A percentile compares a stretch with the other conserved stretches of the same genome.
phyloP scores from a whole-genome alignment of 805 yeast genomes.

The Monosporozyma solicola region DNA sequence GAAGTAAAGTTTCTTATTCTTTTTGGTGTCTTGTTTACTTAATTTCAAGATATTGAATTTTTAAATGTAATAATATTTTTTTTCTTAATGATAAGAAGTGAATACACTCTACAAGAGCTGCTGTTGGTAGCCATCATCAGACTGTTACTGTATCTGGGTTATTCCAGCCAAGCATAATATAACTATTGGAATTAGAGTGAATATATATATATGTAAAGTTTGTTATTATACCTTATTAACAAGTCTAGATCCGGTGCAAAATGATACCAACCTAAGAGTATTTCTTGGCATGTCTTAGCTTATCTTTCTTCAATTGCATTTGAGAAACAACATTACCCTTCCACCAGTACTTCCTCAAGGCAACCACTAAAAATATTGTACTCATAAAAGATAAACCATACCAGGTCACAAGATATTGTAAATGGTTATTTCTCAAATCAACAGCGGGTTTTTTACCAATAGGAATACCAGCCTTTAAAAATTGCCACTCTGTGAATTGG shows the following conservation, averaged over 20 bases:
- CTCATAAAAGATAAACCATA: constrained; percentile 76
- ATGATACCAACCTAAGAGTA: constrained; percentile 6
- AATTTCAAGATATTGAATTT: neutral
- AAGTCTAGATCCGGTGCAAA: neutral
- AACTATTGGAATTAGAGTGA: neutral
- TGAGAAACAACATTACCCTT: constrained; percentile 25
- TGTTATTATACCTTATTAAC: neutral
- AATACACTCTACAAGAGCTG: too few species aligned
- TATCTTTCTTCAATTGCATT: constrained; percentile 29
- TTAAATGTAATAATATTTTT: neutral
- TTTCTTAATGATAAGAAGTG: neutral
- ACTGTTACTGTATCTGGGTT: neutral
- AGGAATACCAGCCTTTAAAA: constrained; percentile 79
- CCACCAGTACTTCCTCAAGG: constrained; percentile 35
- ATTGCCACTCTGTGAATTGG: constrained; percentile 48
- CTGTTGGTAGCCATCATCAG: too few species aligned
- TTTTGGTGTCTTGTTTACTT: neutral
- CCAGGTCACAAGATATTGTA: constrained; percentile 93
- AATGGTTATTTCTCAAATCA: constrained; percentile 77
- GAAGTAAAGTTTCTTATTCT: neutral
- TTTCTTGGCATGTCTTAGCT: constrained; percentile 41
- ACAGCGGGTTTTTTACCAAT: constrained; percentile 75
- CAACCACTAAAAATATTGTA: constrained; percentile 50
- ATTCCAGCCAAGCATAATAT: neutral
- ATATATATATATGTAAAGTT: neutral